Base-by-base conservation (phyloP, 805 yeast species). In the Isabelozyma gotoi region DNA sequence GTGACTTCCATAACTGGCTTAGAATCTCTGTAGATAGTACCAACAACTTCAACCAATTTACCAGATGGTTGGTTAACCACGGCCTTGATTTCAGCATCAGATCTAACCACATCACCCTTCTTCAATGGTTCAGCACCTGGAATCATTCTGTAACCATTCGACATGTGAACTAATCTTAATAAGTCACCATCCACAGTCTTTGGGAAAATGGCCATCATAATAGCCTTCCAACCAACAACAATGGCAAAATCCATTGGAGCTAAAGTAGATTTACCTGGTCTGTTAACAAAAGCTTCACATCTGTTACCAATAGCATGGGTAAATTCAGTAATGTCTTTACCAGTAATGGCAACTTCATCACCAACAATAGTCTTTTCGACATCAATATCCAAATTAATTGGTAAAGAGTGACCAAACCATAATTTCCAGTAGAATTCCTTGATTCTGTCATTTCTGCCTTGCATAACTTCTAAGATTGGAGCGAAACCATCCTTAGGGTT, bases 211-310 rank as follows among this genome's bases (percentile, higher is more conserved):
- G 97, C 91, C 75, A 87, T 89, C 74, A 94, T 92, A 63, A 94
- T 92, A 40, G 97, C 95, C 73, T 85, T 86, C 99, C 99, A 94
- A 37, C 99, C 98, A 56, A 91, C 81, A 45, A 94, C 97, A 66
- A 94, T 94, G 39, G 99, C 98, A 63, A 91, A 94, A 75, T 94
- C 99, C 98, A 94, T 92, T 60, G 99, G 99, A 39, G 98, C 99
- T 56, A 82, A 76, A 46, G 88, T 84, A 50, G 78, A 80, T 67
- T 88, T 85, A 51, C 91, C 94, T 40, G 88, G 80, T 74, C 96
- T 83, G 46, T 85, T 78, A 55, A 91, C 96, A 57, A 90, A 94
- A 48, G 95, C 96, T 73, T 94, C 98, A 68, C 96, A 90, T 53
- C 86, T 85, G 80, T 94, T 94, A 55, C 97, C 97, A 63, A 94